These are phyloP conservation scores for Albugo candida DNA, from an alignment of 352 stramenopile genomes.

Conservation along the genomic window DNA sequence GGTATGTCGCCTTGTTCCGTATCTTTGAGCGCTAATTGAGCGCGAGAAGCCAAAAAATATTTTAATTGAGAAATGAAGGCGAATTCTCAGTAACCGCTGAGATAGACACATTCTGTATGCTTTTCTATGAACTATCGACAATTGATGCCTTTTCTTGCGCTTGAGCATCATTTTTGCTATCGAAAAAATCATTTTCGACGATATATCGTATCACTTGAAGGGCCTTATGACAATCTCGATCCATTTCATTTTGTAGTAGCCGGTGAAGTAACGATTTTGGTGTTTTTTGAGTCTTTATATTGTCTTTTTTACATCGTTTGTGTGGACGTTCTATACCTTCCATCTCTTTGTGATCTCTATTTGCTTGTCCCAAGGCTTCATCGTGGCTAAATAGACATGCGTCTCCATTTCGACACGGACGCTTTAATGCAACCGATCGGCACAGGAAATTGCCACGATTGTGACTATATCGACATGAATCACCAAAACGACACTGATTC, in stretches of 20 bases:
- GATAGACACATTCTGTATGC: no score
- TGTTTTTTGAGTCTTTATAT: conserved; percentile 11
- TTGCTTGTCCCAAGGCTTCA: background rate
- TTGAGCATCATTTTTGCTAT: conserved; percentile 1
- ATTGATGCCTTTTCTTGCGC: no score
- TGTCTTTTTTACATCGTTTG: conserved; percentile 12
- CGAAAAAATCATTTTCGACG: conserved; percentile 37
- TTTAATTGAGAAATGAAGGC: no score
- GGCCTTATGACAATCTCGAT: conserved; percentile 45
- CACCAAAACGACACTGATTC: conserved; percentile 35
- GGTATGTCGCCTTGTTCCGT: no score
- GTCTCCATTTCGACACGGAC: conserved; percentile 29
- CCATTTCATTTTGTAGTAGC: conserved; percentile 49
- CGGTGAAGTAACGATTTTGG: conserved; percentile 43
- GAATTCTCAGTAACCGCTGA: no score
- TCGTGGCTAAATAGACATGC: conserved; percentile 46
- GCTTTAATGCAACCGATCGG: conserved; percentile 30
- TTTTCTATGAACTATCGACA: no score
- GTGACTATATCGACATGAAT: conserved; percentile 52
- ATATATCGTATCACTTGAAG: conserved; percentile 56
- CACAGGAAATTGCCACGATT: conserved; percentile 37
- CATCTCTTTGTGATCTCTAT: background rate
- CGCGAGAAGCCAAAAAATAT: no score
- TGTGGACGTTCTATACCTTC: conserved; percentile 11
- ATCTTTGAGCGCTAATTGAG: no score